Evolutionary conservation across 2,329 filamentous ascomycete species (phyloP).

Genomic region (Drechslerella stenobrocha): DNA sequence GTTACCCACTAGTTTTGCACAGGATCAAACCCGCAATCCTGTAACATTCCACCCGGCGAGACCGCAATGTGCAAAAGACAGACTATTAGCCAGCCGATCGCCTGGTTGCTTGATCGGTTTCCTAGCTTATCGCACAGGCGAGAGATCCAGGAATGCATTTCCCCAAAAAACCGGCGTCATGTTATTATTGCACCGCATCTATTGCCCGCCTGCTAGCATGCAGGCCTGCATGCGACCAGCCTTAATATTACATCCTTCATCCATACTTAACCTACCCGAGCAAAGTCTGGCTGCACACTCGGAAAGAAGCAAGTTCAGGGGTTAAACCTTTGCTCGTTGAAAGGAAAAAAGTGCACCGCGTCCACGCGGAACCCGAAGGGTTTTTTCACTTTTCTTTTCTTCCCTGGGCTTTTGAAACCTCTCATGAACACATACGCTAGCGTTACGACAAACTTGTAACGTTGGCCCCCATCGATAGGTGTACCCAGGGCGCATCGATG

Average conservation of each 20-base stretch:
- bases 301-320: slow-evolving; percentile 46
- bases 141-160: neutral
- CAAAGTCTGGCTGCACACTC: neutral
- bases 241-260: slow-evolving; percentile 1
- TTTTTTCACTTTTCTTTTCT: neutral
- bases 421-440: neutral
- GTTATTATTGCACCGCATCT: slow-evolving; percentile 2
- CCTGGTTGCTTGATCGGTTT: neutral
- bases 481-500: neutral
- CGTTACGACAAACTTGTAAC: neutral
- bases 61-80: neutral
- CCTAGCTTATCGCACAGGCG: slow-evolving; percentile 3
- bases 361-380: neutral
- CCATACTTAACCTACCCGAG: neutral
- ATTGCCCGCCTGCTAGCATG: neutral
- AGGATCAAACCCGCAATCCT: neutral
- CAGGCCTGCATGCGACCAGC: slow-evolving; percentile 2
- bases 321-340: slow-evolving; percentile 17
- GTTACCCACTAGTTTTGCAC: neutral
- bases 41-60: slow-evolving; percentile 1
- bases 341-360: slow-evolving; percentile 13
- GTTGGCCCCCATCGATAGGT: neutral
- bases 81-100: slow-evolving; percentile 4
- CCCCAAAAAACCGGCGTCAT: neutral
- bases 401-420: neutral